Percentiles rank a stretch among this genome's conserved stretches.
Conservation (phyloP, 305 asterid species). For the Fraxinus baroniana region DNA sequence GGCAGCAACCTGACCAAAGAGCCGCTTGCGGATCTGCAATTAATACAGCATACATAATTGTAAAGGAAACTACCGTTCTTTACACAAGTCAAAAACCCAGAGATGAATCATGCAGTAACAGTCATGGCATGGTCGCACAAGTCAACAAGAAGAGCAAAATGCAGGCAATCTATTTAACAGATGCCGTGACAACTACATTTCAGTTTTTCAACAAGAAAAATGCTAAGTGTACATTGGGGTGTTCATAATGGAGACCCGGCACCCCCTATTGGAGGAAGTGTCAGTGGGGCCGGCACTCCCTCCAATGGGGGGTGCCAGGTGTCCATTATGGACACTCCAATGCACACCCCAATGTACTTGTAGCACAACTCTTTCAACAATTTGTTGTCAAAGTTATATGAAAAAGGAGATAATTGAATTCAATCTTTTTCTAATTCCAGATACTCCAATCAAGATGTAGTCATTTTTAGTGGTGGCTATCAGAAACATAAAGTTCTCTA, state of each 20-base stretch:
- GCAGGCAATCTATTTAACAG: neutral
- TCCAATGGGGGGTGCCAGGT: too few species aligned
- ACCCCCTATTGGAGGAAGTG: too few species aligned
- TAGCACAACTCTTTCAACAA: neutral
- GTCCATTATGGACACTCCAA: too few species aligned
- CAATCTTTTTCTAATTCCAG: neutral
- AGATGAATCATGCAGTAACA: conserved; percentile 18
- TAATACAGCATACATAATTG: conserved; percentile 11
- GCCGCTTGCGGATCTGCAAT: conserved; percentile 60
- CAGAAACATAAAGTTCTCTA: neutral
- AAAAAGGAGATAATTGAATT: neutral
- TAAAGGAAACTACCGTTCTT: neutral
- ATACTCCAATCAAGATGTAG: neutral
- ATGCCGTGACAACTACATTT: neutral
- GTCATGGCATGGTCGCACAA: neutral
- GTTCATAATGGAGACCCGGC: too few species aligned
- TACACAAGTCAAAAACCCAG: conserved; percentile 18
- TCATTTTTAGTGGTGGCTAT: neutral
- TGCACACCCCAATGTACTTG: too few species aligned
- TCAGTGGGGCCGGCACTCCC: too few species aligned
- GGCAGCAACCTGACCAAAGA: conserved; percentile 43
- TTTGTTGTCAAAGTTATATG: neutral
- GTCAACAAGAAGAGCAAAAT: neutral
- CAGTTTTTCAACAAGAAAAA: neutral
- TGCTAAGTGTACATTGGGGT: too few species aligned